These are phyloP conservation scores for Solanum appendiculatum DNA, from an alignment of 257 asterid genomes.

Conservation along the genomic window DNA sequence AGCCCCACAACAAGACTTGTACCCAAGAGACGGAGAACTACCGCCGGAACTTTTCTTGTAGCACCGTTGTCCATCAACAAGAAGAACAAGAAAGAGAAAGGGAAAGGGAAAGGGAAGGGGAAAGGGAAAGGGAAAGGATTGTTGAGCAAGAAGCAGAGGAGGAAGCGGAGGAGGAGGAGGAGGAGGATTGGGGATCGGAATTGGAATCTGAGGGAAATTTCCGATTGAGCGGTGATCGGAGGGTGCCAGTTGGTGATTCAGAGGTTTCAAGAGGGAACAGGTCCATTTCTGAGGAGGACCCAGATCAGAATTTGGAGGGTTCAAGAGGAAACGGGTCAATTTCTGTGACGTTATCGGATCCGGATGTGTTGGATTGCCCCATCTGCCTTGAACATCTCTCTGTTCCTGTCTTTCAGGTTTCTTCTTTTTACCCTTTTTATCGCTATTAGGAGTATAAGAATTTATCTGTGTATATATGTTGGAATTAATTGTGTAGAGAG, in stretches of 20 bases:
- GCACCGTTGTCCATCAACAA: neutral
- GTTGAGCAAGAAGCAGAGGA: neutral
- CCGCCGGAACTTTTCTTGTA: neutral
- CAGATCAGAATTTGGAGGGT: neutral
- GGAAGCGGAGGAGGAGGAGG: slow-evolving; percentile 1
- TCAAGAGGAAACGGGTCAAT: slow-evolving; percentile 8
- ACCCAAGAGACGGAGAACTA: neutral
- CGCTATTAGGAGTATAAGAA: too few relatives aligned
- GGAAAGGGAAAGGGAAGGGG: neutral
- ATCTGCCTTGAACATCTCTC: slow-evolving; percentile 48
- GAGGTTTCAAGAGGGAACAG: slow-evolving; percentile 1
- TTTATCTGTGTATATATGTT: neutral
- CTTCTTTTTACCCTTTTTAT: neutral
- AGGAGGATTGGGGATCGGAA: neutral
- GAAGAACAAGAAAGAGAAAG: neutral
- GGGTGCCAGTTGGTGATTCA: neutral
- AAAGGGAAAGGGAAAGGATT: neutral
- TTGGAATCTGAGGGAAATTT: neutral
- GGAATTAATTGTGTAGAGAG: neutral
- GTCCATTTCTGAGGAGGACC: neutral
- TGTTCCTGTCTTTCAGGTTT: slow-evolving; percentile 70
- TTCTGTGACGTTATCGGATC: slow-evolving; percentile 29
- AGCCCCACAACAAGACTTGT: neutral
- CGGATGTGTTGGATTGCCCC: slow-evolving; percentile 76
- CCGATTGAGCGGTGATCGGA: neutral